phyloP scores from a whole-genome alignment of 495 filamentous ascomycete species.

The Trichoderma reesei region DNA sequence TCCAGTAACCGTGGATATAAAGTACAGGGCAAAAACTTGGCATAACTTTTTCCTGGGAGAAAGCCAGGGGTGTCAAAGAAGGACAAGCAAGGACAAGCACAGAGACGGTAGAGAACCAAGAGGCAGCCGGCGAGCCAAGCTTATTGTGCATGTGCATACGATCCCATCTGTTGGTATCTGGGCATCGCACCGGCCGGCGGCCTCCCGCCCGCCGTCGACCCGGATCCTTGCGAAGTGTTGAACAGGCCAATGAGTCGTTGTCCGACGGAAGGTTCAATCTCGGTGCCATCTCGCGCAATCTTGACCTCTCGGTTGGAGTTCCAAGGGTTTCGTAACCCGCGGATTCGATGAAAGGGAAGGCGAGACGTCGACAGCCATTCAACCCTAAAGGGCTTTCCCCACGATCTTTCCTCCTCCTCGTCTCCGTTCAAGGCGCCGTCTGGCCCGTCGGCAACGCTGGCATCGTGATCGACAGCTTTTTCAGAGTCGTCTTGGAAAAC shows the following conservation, averaged over 20 bases:
- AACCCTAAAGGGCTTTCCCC: conserved; percentile 88
- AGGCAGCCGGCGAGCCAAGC: not conserved
- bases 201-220: conserved; percentile 12
- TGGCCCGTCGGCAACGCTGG: conserved; percentile 20
- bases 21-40: not conserved
- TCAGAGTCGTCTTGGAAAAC: conserved; percentile 48
- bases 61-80: not conserved
- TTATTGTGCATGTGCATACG: conserved; percentile 11
- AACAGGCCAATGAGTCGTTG: conserved; percentile 71
- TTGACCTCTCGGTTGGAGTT: conserved; percentile 95
- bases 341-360: conserved; percentile 83
- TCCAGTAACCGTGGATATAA: not conserved
- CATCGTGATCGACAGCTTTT: conserved; percentile 27
- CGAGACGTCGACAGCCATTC: conserved; percentile 83
- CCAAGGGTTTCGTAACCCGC: conserved; percentile 90
- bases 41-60: not conserved
- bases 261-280: conserved; percentile 78
- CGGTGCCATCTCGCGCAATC: conserved; percentile 91
- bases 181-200: conserved; percentile 18
- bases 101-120: not conserved
- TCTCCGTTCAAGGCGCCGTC: conserved; percentile 20
- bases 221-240: conserved; percentile 43
- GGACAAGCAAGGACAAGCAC: not conserved
- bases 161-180: conserved; percentile 22
- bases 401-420: conserved; percentile 44